Percentiles rank a stretch among this genome's conserved stretches.
Conservation (phyloP, 257 asterid genomes). For the Nicotiana noctiflora region DNA sequence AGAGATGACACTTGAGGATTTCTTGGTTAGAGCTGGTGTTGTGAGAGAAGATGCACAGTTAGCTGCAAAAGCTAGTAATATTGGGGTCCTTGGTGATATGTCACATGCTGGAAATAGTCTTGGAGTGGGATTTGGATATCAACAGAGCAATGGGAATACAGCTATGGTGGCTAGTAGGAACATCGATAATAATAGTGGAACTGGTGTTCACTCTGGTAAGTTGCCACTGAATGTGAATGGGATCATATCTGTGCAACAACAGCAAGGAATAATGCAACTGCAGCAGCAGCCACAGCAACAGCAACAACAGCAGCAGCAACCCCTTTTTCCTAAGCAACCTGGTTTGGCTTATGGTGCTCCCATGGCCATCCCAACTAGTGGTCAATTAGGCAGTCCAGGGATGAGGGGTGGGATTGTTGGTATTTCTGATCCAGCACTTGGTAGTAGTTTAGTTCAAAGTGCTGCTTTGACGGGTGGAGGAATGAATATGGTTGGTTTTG, state of each 20-base stretch:
- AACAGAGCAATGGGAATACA: conserved; percentile 11
- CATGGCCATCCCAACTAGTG: conserved; percentile 38
- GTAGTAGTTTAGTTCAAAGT: conserved; percentile 38
- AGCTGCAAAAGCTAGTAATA: conserved; percentile 29
- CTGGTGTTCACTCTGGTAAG: conserved; percentile 31
- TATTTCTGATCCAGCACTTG: conserved; percentile 37
- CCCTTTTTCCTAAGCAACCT: conserved; percentile 62
- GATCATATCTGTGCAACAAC: conserved; percentile 41
- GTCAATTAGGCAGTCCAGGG: conserved; percentile 42
- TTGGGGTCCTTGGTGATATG: conserved; percentile 41
- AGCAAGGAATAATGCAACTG: conserved; percentile 17
- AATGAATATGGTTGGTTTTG: conserved; percentile 55
- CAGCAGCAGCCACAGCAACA: conserved; percentile 24
- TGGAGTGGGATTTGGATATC: conserved; percentile 44
- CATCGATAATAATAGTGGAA: conserved; percentile 20
- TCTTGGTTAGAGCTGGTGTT: conserved; percentile 78
- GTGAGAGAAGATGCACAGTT: conserved; percentile 67
- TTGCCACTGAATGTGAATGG: conserved; percentile 49
- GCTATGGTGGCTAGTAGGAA: conserved; percentile 16
- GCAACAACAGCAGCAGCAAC: conserved; percentile 34
- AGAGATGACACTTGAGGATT: conserved; percentile 88
- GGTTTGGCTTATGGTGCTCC: conserved; percentile 41
- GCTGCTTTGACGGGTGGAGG: conserved; percentile 37
- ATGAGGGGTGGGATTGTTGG: conserved; percentile 46
- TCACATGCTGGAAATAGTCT: conserved; percentile 22